Evolutionary conservation across 306 rosid genomes (phyloP).

Genomic region (Medicago lupulina): DNA sequence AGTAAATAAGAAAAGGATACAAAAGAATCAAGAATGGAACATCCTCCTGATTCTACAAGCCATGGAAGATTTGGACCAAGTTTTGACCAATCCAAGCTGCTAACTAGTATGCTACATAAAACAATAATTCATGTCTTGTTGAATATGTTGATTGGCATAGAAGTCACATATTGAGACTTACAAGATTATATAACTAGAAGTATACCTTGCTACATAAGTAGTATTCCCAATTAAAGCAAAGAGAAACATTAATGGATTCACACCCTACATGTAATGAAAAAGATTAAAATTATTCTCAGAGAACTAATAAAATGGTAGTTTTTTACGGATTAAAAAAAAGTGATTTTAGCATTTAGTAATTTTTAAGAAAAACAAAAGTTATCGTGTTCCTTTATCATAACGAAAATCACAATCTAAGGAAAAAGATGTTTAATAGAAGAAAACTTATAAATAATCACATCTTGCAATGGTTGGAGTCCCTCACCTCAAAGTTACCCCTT

Average conservation of each 20-base stretch:
- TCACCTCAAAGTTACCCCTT: constrained; percentile 73
- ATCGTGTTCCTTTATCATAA: too few relatives aligned
- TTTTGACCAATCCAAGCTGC: constrained; percentile 69
- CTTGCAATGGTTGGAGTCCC: constrained; percentile 31
- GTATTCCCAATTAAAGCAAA: constrained; percentile 76
- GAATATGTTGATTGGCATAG: constrained; percentile 9
- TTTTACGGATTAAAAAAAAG: not conserved
- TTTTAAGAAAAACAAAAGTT: not conserved
- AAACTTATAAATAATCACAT: constrained; percentile 1
- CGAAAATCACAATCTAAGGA: too few relatives aligned
- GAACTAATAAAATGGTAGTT: too few relatives aligned
- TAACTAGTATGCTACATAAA: constrained; percentile 67
- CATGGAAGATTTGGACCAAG: constrained; percentile 81
- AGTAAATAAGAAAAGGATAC: not conserved
- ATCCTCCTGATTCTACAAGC: constrained; percentile 82
- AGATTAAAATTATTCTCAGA: not conserved
- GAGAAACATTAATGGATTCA: constrained; percentile 79
- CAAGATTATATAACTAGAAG: constrained; percentile 10
- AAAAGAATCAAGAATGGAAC: constrained; percentile 34
- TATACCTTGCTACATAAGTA: constrained; percentile 75
- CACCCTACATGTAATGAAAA: constrained; percentile 64
- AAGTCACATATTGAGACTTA: not conserved
- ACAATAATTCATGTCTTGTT: constrained; percentile 9
- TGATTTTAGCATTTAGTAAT: not conserved
- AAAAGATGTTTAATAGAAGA: too few relatives aligned